Evolutionary conservation across 78 protist species (phyloP).

Genomic region (Dictyostelium discoideum): DNA sequence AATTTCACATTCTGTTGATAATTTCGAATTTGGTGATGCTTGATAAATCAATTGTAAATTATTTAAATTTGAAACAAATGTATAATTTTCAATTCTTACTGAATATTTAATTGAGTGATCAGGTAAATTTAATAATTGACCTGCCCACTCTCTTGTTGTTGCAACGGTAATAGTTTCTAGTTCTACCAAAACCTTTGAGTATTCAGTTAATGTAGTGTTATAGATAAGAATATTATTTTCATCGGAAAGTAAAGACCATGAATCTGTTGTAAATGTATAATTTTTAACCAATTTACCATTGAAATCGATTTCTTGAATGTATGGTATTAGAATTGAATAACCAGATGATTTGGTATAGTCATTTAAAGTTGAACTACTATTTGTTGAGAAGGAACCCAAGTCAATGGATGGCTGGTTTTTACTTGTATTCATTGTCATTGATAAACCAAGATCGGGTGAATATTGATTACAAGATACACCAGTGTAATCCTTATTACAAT

Average conservation of each 20-base stretch:
- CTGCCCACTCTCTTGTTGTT: background rate
- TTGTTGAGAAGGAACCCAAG: background rate
- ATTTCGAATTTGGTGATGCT: background rate
- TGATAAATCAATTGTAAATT: background rate
- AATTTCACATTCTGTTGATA: background rate
- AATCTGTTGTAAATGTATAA: background rate
- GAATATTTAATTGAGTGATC: conserved; percentile 2
- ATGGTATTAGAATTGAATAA: background rate
- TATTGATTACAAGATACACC: conserved; percentile 5
- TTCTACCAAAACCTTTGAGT: background rate
- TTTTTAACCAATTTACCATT: background rate
- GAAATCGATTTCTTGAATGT: background rate
- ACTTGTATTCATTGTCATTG: background rate
- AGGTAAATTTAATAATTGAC: background rate
- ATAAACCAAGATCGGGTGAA: background rate
- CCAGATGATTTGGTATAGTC: background rate
- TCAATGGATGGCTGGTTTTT: background rate
- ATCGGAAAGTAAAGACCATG: background rate
- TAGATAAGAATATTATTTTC: background rate
- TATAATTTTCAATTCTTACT: conserved; percentile 17
- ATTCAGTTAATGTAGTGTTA: background rate
- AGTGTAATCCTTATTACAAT: conserved; percentile 10
- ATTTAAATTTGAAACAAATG: background rate
- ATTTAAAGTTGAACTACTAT: background rate
- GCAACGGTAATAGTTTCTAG: background rate